Evolutionary conservation across 208 protist genomes (phyloP).

Genomic region (Borovskyia barvae): DNA sequence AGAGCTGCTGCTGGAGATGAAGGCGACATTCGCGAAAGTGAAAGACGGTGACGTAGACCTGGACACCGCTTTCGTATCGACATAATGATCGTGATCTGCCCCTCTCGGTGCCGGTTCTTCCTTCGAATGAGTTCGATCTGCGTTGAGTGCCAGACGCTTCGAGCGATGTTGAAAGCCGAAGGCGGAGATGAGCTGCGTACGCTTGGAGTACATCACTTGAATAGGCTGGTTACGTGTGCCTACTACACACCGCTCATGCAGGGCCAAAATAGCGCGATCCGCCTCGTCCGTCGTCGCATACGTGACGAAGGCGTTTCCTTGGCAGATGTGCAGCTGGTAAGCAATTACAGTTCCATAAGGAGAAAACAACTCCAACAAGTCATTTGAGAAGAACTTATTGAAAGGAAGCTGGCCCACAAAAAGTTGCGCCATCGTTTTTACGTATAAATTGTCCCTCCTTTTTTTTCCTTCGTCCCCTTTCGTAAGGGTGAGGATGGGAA

Average conservation of each 20-base stretch:
- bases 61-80: no score
- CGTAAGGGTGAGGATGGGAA: no score
- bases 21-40: no score
- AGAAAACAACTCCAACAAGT: slow-evolving; percentile 35
- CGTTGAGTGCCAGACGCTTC: slow-evolving; percentile 19
- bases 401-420: slow-evolving; percentile 49
- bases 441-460: no score
- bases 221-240: slow-evolving; percentile 54
- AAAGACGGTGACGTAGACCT: no score
- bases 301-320: slow-evolving; percentile 66
- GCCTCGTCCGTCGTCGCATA: slow-evolving; percentile 64
- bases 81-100: no score
- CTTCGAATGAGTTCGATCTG: slow-evolving; percentile 10
- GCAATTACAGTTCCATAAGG: slow-evolving; percentile 37
- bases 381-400: slow-evolving; percentile 45
- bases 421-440: slow-evolving; percentile 29
- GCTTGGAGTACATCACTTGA: slow-evolving; percentile 73
- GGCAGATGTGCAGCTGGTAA: slow-evolving; percentile 36
- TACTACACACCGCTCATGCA: slow-evolving; percentile 63
- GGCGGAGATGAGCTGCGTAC: slow-evolving; percentile 48
- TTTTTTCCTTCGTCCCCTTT: not conserved
- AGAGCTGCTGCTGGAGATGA: no score
- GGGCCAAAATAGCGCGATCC: slow-evolving; percentile 59
- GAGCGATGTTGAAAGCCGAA: slow-evolving; percentile 60
- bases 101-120: no score